Evolutionary conservation across 371 early-diverging fungal species (phyloP).

Genomic region (Apophysomyces ossiformis): DNA sequence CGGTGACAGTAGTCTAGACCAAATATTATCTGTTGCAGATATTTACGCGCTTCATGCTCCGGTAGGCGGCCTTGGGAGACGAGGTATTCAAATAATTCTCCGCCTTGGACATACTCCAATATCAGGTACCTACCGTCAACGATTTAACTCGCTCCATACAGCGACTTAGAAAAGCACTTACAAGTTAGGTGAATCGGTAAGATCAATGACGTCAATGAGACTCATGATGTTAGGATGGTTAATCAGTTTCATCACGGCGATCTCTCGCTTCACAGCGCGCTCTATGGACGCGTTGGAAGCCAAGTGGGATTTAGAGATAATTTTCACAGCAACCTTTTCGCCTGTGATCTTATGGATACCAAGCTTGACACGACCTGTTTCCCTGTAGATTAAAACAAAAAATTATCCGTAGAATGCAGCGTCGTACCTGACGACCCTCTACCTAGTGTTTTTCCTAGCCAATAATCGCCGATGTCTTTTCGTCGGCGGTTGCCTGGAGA

Average conservation of each 20-base stretch:
- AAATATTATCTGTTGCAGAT: slow-evolving; percentile 95
- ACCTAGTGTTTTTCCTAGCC: slow-evolving; percentile 79
- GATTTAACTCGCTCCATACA: slow-evolving; percentile 9
- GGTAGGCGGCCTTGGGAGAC: slow-evolving; percentile 86
- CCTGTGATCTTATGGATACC: slow-evolving; percentile 76
- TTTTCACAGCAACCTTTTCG: slow-evolving; percentile 88
- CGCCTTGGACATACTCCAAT: slow-evolving; percentile 97
- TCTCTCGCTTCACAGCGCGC: slow-evolving; percentile 90
- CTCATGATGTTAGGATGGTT: slow-evolving; percentile 91
- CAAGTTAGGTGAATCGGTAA: slow-evolving; percentile 66
- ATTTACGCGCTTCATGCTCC: slow-evolving; percentile 87
- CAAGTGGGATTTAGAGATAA: slow-evolving; percentile 76
- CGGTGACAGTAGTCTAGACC: slow-evolving; percentile 95
- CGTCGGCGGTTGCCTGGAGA: slow-evolving; percentile 52
- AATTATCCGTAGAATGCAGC: not conserved
- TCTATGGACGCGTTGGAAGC: slow-evolving; percentile 66
- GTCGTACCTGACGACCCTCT: slow-evolving; percentile 80
- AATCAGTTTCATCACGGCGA: slow-evolving; percentile 92
- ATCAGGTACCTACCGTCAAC: slow-evolving; percentile 76
- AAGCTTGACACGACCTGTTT: slow-evolving; percentile 78
- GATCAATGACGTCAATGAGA: slow-evolving; percentile 89
- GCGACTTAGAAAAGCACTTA: slow-evolving; percentile 39
- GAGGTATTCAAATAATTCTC: slow-evolving; percentile 95
- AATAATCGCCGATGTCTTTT: slow-evolving; percentile 76
- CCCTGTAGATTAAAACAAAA: not conserved